Evolutionary conservation across 1,139 yeast genomes (phyloP).

Genomic region (Taiozyma sp.): DNA sequence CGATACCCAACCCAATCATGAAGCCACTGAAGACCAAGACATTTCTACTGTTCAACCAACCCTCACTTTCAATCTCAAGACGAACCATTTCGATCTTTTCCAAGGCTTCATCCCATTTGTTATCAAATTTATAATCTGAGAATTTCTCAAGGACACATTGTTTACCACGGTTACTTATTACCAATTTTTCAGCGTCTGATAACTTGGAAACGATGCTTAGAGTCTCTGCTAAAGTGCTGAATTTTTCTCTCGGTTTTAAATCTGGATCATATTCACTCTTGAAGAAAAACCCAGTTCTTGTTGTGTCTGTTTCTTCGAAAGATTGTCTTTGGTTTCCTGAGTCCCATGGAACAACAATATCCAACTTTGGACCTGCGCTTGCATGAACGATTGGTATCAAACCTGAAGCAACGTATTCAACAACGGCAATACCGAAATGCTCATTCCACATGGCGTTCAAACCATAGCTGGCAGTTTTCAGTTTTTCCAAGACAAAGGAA

Average conservation of each 20-base stretch:
- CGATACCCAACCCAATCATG: background rate
- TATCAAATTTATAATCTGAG: slow-evolving; percentile 58
- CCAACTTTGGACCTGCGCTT: slow-evolving; percentile 89
- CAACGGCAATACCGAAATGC: slow-evolving; percentile 97
- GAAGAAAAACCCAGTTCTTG: slow-evolving; percentile 71
- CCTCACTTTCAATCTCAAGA: background rate
- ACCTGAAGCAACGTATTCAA: slow-evolving; percentile 87
- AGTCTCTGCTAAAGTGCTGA: slow-evolving; percentile 38
- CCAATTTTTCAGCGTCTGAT: slow-evolving; percentile 30
- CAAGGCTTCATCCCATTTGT: slow-evolving; percentile 50
- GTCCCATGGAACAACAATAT: slow-evolving; percentile 66
- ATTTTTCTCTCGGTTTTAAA: slow-evolving; percentile 20
- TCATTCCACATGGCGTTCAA: slow-evolving; percentile 99
- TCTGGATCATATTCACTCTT: slow-evolving; percentile 64
- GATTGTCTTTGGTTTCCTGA: slow-evolving; percentile 26
- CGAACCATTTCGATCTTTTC: slow-evolving; percentile 9
- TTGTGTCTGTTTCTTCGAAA: slow-evolving; percentile 21
- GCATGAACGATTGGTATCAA: slow-evolving; percentile 88
- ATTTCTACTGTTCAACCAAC: background rate
- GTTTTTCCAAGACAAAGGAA: slow-evolving; percentile 47
- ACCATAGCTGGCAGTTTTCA: slow-evolving; percentile 66
- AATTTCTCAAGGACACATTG: slow-evolving; percentile 53
- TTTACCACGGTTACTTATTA: slow-evolving; percentile 45
- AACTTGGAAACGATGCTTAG: slow-evolving; percentile 38
- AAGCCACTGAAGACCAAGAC: background rate